A percentile compares a stretch with the other conserved stretches of the same genome.
Evolutionary conservation across 1,284 basidiomycete genomes (phyloP).

Genomic region (Rhodotorula sp.): DNA sequence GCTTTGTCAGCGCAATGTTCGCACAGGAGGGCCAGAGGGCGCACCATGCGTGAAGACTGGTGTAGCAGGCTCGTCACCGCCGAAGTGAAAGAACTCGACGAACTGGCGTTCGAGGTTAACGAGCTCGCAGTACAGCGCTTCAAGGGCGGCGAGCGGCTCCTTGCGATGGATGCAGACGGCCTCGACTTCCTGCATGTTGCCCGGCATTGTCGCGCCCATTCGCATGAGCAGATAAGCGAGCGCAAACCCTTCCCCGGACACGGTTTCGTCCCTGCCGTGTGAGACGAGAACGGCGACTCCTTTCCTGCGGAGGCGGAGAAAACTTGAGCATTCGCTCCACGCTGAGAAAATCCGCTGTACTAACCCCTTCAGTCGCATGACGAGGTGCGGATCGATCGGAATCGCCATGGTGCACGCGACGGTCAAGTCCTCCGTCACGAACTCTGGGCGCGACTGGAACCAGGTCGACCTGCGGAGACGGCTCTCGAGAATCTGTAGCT

Average conservation of each 20-base stretch:
- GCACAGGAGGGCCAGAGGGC: neutral
- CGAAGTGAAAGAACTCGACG: conserved; percentile 32
- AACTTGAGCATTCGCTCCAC: neutral
- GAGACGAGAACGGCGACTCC: conserved; percentile 23
- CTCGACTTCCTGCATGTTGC: conserved; percentile 6
- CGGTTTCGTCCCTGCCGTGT: neutral
- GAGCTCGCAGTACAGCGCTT: conserved; percentile 23
- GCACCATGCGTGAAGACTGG: conserved; percentile 11
- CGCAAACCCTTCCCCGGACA: conserved; percentile 16
- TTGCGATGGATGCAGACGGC: conserved; percentile 29
- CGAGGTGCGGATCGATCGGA: conserved; percentile 7
- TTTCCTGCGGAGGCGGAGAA: neutral
- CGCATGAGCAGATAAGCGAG: conserved; percentile 21
- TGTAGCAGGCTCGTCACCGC: neutral
- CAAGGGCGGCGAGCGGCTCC: conserved; percentile 9
- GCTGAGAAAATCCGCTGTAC: neutral
- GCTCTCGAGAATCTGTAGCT: neutral
- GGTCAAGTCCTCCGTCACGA: neutral
- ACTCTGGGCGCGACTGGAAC: neutral
- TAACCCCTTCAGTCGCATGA: conserved; percentile 14
- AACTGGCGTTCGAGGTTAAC: neutral
- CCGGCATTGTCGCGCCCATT: conserved; percentile 11
- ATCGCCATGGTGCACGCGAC: conserved; percentile 17
- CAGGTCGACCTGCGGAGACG: conserved; percentile 1
- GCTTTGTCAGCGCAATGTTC: neutral